phyloP scores from a whole-genome alignment of 1,139 yeast species.

The Kurtzmaniella natalensis region DNA sequence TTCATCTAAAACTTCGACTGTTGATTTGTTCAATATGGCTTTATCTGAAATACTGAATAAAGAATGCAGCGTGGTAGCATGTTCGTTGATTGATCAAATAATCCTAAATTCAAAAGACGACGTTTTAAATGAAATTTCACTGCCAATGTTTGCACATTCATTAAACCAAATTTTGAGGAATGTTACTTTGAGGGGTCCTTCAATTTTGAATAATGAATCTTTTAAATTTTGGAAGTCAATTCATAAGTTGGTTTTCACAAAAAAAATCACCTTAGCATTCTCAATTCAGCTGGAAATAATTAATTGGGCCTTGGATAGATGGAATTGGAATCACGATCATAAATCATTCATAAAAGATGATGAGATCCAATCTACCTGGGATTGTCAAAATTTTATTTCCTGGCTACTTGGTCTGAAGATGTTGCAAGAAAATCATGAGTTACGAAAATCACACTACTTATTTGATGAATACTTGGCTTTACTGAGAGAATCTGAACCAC shows the following conservation, averaged over 20 bases:
- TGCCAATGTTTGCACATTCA: conserved; percentile 38
- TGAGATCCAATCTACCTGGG: no score
- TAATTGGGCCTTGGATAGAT: conserved; percentile 47
- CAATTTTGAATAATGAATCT: conserved; percentile 38
- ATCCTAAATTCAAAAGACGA: conserved; percentile 11
- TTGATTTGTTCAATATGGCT: conserved; percentile 33
- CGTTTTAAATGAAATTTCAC: conserved; percentile 19
- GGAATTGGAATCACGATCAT: no score
- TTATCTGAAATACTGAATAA: conserved; percentile 42
- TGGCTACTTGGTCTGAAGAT: not conserved
- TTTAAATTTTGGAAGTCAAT: conserved; percentile 51
- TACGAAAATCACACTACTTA: not conserved
- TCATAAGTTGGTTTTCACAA: conserved; percentile 28
- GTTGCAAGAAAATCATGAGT: not conserved
- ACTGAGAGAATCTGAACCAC: no score
- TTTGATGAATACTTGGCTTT: not conserved
- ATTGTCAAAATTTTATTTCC: not conserved
- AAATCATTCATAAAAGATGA: no score
- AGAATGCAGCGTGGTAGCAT: conserved; percentile 15
- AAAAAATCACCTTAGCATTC: conserved; percentile 19
- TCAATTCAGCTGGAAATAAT: conserved; percentile 20
- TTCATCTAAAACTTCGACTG: conserved; percentile 5
- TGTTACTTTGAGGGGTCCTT: conserved; percentile 60
- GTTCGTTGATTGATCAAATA: conserved; percentile 17
- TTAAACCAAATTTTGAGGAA: conserved; percentile 47